Base-by-base conservation (phyloP, 108 stramenopile genomes). In the Cyclotella choctawhatcheeana region DNA sequence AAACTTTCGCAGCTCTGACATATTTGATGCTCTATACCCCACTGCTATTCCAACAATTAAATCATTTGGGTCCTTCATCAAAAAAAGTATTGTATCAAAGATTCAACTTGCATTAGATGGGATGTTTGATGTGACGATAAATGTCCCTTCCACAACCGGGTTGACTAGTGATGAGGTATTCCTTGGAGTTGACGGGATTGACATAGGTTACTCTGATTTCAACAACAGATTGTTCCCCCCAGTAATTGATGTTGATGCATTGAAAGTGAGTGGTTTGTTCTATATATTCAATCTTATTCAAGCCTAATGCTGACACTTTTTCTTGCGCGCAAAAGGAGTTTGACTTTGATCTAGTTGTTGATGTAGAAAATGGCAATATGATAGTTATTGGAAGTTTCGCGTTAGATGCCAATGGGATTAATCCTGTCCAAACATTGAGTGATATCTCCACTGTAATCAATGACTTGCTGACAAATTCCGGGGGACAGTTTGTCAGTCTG, bases 21-120 rank as follows among this genome's bases (percentile, higher is more conserved):
- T 74, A 17, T 52, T 16, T 26, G 73, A 74, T 8, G 27, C 47
- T 45, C 54, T 74, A 22, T 74, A 21, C 34, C 73, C 73, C 3
- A 64, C 33, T 1, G 12, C 3, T 16, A 27, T 54, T 5, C 53
- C 26, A 27, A 27, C 53, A 5, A 24, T 54, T 16, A 25, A 35
- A 12, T 52, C 65, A 5, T 54, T 52, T 65, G 64, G 27, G 47
- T 44, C 52, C 32, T 29, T 35, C 17, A 26, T 71, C 5, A 71
- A 71, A 33, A 58, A 55, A 25, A 44, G 25, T 40, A 30, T 71
- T 60, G 17, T 71, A 17, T 32, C 24, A n/a, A 32, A 71, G 40
- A 32, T 71, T 0, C 10, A 4, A 12, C 27, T 21, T 6, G 47
- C 27, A 14, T 25, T 71, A 21, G 47, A 59, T 31, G 69, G 69